phyloP scores from a whole-genome alignment of 768 basidiomycete species.

The Agaricus blazei region DNA sequence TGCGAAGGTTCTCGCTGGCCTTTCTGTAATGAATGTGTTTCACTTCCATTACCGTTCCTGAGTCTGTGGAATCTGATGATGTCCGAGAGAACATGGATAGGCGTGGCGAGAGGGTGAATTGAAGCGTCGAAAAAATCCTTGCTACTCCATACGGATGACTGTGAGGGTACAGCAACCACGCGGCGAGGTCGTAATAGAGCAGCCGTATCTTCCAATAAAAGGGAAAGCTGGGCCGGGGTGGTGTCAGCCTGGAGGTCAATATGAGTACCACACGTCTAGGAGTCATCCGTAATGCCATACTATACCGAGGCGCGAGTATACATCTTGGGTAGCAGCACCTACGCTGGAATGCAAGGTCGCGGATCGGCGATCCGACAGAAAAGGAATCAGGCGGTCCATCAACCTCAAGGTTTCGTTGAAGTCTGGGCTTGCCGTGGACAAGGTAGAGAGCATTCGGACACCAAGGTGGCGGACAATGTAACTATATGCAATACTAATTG shows the following conservation, averaged over 20 bases:
- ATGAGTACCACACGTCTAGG: neutral
- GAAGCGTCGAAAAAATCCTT: constrained; percentile 15
- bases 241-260: constrained; percentile 25
- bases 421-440: constrained; percentile 36
- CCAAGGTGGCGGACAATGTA: constrained; percentile 61
- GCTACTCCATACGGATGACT: constrained; percentile 9
- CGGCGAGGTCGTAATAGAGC: constrained; percentile 46
- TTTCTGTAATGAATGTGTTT: neutral
- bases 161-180: constrained; percentile 19
- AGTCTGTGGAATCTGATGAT: constrained; percentile 35
- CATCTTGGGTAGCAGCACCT: constrained; percentile 47
- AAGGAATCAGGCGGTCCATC: constrained; percentile 54
- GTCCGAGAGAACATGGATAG: constrained; percentile 54
- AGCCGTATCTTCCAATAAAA: constrained; percentile 54
- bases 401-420: constrained; percentile 39
- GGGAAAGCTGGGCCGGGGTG: constrained; percentile 37
- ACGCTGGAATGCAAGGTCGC: constrained; percentile 47
- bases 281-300: constrained; percentile 26
- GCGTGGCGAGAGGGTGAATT: constrained; percentile 33
- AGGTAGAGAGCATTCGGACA: constrained; percentile 48
- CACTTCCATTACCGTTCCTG: neutral
- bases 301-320: constrained; percentile 61
- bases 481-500: constrained; percentile 58
- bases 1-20: constrained; percentile 4
- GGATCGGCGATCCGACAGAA: constrained; percentile 57